Evolutionary conservation across 768 basidiomycete genomes (phyloP).

Genomic region (Dictyophora rubrovolvata): DNA sequence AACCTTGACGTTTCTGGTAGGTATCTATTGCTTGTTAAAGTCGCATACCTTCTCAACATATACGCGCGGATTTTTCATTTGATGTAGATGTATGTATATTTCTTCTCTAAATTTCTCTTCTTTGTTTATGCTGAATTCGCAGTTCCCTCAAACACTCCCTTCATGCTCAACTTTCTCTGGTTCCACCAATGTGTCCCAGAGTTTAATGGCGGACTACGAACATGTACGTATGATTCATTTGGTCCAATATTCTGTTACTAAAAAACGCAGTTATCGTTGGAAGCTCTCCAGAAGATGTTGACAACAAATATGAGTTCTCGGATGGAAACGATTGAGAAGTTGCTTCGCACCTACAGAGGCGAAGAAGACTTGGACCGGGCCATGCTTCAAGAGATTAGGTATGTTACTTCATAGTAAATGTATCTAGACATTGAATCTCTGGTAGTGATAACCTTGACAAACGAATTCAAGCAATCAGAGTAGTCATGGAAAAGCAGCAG

Average conservation of each 20-base stretch:
- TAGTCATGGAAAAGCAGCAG: background rate
- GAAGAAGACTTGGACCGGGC: conserved; percentile 6
- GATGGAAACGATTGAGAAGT: conserved; percentile 4
- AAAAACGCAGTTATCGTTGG: background rate
- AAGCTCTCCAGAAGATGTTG: conserved; percentile 3
- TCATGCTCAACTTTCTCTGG: background rate
- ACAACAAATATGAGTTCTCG: conserved; percentile 4
- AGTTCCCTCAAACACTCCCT: background rate
- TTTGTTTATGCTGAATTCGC: background rate
- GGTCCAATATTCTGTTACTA: background rate
- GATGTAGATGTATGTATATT: background rate
- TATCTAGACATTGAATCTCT: background rate
- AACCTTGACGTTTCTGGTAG: background rate
- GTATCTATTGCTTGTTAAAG: background rate
- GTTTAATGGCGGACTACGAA: conserved; percentile 4
- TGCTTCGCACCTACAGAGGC: background rate
- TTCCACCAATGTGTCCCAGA: background rate
- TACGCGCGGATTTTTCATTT: background rate
- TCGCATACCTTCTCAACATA: background rate
- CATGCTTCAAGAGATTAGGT: conserved; percentile 9
- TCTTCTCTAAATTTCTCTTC: background rate
- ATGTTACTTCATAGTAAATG: background rate
- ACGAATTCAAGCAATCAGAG: conserved; percentile 5
- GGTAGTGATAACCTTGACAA: conserved; percentile 1
- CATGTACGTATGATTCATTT: background rate